Base-by-base conservation (phyloP, 192 early-diverging fungal genomes). In the Mortierella hygrophila region DNA sequence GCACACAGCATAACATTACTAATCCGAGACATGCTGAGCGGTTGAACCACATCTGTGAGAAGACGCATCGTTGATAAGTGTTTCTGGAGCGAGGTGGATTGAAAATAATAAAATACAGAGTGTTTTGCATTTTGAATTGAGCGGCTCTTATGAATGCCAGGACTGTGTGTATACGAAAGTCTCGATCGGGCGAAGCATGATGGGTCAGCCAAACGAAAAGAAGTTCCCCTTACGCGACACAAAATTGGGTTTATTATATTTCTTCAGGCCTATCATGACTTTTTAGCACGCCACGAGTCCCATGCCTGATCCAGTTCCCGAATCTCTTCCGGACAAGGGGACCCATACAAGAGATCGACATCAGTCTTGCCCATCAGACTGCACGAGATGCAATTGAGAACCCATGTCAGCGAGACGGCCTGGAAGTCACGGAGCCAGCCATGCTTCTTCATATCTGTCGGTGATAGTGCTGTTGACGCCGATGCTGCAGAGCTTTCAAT, bases 41-140 rank as follows among this genome's bases (percentile, higher is more conserved):
- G 16, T 68, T 80, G 63, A 86, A 86, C 47, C 84, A 86, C 47
- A 86, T 86, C 47, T 86, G 84, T 70, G 84, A 86, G 21, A 86
- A 77, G 3, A 65, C 26, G 11, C 60, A 11, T 65, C 60, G 60
- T 65, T 65, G 60, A 65, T 11, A 0, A 6, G n/a, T 52, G 8
- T 57, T 10, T 23, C 8, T 26, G 18, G 23, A 57, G 10, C 0
- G n/a, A 57, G 1, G 7, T 57, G n/a, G 52, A 32, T 65, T 15
- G 11, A 15, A 4, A 32, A 13, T 13, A 32, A 32, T 32, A 65
- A 65, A 65, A 15, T 8, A 60, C 55, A 32, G 11, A 13, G 29
- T 23, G 23, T 4, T 65, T 15, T 35, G 26, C 11, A 4, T 32
- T 4, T 55, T 55, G 54, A 55, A 55, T 21, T 49, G 47, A 1